phyloP scores from a whole-genome alignment of 176 grass and related monocot species.

The Oryza glaberrima region DNA sequence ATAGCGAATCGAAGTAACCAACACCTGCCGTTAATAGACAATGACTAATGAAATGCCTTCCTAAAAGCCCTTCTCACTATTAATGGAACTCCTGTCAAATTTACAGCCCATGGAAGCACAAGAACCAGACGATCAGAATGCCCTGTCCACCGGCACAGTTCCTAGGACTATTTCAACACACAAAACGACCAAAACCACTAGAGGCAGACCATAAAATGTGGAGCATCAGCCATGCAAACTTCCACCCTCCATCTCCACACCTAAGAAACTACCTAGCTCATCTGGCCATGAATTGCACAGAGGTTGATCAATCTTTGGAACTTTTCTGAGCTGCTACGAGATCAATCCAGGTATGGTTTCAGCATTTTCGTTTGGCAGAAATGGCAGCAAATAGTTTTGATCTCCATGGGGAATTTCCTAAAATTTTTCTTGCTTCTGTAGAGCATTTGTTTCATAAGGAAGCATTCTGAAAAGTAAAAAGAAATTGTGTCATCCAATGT shows the following conservation, averaged over 20 bases:
- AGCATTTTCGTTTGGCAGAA: neutral
- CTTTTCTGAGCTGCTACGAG: neutral
- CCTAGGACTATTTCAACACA: slow-evolving; percentile 20
- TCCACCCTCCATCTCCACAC: neutral
- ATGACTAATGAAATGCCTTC: neutral
- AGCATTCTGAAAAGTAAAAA: neutral
- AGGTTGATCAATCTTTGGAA: slow-evolving; percentile 2
- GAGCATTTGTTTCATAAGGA: neutral
- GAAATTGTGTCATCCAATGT: neutral
- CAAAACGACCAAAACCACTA: neutral
- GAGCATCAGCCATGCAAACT: slow-evolving; percentile 1
- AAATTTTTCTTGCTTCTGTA: slow-evolving; percentile 4
- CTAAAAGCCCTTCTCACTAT: neutral
- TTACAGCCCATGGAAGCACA: slow-evolving; percentile 26
- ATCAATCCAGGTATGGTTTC: slow-evolving; percentile 11
- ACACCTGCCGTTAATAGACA: neutral
- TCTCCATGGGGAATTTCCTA: neutral
- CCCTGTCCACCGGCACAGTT: neutral
- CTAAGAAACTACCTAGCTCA: neutral
- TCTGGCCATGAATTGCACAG: slow-evolving; percentile 1
- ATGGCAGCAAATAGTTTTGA: neutral
- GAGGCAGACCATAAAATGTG: slow-evolving; percentile 31
- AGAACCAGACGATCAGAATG: slow-evolving; percentile 16
- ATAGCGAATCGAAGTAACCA: neutral
- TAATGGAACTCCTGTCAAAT: slow-evolving; percentile 32